phyloP scores from a whole-genome alignment of 352 stramenopile species.

The Pseudoperonospora humuli region DNA sequence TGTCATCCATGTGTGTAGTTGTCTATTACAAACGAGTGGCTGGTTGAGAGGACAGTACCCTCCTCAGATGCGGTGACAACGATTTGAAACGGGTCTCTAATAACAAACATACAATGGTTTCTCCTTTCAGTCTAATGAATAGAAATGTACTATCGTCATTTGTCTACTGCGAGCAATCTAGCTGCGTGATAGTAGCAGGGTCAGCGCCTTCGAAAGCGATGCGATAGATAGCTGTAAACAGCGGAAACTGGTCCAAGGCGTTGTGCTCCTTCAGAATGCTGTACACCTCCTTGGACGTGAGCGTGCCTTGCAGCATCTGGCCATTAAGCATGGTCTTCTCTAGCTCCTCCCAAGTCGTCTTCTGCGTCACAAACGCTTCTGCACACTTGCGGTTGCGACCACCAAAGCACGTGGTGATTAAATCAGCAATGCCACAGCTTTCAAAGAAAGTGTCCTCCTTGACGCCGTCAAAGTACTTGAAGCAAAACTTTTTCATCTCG shows the following conservation, averaged over 20 bases:
- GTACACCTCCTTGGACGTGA: slow-evolving; percentile 92
- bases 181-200: slow-evolving; percentile 70
- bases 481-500: slow-evolving; percentile 93
- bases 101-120: slow-evolving; percentile 2
- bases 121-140: slow-evolving; percentile 6
- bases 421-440: slow-evolving; percentile 94
- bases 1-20: slow-evolving; percentile 18
- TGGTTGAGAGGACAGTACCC: not conserved
- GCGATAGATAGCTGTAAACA: slow-evolving; percentile 90
- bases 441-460: slow-evolving; percentile 94
- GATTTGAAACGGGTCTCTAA: slow-evolving; percentile 15
- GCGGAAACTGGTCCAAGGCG: slow-evolving; percentile 81
- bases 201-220: slow-evolving; percentile 89
- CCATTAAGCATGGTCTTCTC: slow-evolving; percentile 93
- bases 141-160: slow-evolving; percentile 19
- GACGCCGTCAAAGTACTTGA: slow-evolving; percentile 91
- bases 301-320: slow-evolving; percentile 96
- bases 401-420: slow-evolving; percentile 98
- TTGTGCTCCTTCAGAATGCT: slow-evolving; percentile 83
- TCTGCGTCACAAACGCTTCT: slow-evolving; percentile 87
- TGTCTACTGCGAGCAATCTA: slow-evolving; percentile 13
- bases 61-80: slow-evolving; percentile 1
- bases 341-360: slow-evolving; percentile 85
- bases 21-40: slow-evolving; percentile 21
- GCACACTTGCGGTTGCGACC: slow-evolving; percentile 95